phyloP scores from a whole-genome alignment of 805 yeast species.

The Deakozyma indianensis region DNA sequence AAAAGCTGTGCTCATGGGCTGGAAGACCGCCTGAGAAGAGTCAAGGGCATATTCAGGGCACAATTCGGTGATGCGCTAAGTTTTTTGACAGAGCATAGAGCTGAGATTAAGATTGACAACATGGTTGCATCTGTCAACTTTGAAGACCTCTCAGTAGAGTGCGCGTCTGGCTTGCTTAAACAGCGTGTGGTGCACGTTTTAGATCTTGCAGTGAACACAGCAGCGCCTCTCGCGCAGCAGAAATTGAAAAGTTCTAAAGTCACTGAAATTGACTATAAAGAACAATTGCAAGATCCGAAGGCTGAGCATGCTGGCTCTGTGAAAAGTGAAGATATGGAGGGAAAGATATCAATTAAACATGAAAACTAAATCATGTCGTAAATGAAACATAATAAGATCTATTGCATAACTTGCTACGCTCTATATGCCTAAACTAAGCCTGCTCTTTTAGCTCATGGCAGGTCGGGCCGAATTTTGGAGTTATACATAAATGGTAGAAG shows the following conservation, averaged over 20 bases:
- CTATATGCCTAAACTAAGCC: too few species aligned
- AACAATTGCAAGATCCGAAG: not conserved
- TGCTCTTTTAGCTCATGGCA: too few species aligned
- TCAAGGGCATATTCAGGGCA: constrained; percentile 50
- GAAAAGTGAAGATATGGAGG: not conserved
- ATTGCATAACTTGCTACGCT: too few species aligned
- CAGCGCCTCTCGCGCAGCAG: constrained; percentile 48
- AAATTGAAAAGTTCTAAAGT: not conserved
- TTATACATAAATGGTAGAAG: too few species aligned
- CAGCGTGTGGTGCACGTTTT: constrained; percentile 75
- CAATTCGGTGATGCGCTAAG: constrained; percentile 76
- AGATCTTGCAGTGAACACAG: constrained; percentile 61
- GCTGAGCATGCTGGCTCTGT: not conserved
- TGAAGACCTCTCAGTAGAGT: constrained; percentile 47
- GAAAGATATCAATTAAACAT: too few species aligned
- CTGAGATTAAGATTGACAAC: constrained; percentile 57
- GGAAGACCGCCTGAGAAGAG: constrained; percentile 32
- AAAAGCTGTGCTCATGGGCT: constrained; percentile 13
- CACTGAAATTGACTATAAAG: not conserved
- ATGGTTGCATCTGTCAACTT: constrained; percentile 59
- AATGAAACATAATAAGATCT: too few species aligned
- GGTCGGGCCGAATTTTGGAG: too few species aligned
- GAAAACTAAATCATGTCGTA: too few species aligned
- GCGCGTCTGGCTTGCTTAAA: constrained; percentile 60
- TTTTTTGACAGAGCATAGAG: constrained; percentile 26